phyloP scores from a whole-genome alignment of 1,284 basidiomycete genomes.

The Tilletia indica region DNA sequence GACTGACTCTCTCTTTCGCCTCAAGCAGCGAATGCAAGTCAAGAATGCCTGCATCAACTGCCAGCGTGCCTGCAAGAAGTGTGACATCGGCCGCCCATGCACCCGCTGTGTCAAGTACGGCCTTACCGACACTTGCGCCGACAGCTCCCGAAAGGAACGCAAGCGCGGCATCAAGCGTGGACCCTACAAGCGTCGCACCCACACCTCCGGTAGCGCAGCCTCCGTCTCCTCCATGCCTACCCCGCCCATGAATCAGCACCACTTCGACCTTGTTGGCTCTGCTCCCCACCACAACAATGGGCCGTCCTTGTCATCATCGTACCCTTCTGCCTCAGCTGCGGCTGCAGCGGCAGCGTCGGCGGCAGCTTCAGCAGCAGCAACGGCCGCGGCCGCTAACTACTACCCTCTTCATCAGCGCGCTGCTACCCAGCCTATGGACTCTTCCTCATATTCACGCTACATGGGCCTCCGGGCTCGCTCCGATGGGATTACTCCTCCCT shows the following conservation, averaged over 20 bases:
- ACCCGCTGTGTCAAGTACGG: constrained; percentile 82
- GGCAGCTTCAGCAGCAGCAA: neutral
- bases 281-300: too few relatives aligned
- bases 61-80: constrained; percentile 86
- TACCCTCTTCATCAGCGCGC: neutral
- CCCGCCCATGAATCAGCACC: neutral
- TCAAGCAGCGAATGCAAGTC: constrained; percentile 70
- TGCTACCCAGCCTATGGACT: neutral
- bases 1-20: neutral
- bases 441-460: neutral
- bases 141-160: constrained; percentile 78
- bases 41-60: constrained; percentile 87
- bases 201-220: constrained; percentile 22
- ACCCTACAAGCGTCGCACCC: constrained; percentile 74
- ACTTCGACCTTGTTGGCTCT: neutral
- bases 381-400: neutral
- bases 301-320: too few relatives aligned
- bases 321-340: too few relatives aligned
- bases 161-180: constrained; percentile 82
- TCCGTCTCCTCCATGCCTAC: neutral
- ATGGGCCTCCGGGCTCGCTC: neutral
- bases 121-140: constrained; percentile 72
- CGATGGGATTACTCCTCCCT: constrained; percentile 1
- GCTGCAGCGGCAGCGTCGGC: neutral
- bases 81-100: constrained; percentile 80